Conservation (phyloP, 352 stramenopile species). For the Pelagophyceae sp. region DNA sequence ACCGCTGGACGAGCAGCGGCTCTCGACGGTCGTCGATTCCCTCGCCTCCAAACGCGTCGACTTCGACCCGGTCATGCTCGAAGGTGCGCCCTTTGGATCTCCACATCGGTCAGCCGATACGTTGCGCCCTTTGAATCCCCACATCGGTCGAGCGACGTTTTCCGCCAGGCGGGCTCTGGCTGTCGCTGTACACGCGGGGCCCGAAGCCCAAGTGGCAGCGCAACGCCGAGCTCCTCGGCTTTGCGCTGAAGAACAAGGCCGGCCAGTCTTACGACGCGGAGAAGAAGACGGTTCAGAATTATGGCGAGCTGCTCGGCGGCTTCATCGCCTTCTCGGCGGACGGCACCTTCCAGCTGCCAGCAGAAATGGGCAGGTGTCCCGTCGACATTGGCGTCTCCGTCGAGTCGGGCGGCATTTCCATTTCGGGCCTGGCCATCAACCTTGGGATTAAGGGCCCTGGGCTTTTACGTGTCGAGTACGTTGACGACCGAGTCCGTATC, state of each 20-base stretch:
- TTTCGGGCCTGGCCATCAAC: not conserved
- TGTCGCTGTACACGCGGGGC: not conserved
- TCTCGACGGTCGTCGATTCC: not conserved
- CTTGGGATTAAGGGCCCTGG: not conserved
- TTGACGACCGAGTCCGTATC: not conserved
- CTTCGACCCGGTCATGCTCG: not conserved
- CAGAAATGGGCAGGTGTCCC: not conserved
- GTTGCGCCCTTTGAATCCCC: no score
- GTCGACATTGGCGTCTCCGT: not conserved
- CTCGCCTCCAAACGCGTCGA: not conserved
- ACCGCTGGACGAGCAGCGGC: not conserved
- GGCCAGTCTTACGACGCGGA: constrained; percentile 1
- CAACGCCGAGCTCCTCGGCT: not conserved
- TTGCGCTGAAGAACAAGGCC: not conserved
- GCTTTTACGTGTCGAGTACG: not conserved
- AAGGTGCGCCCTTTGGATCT: no score
- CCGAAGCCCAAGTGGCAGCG: not conserved
- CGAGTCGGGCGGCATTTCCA: not conserved
- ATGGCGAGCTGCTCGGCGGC: constrained; percentile 10
- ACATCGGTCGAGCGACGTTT: no score
- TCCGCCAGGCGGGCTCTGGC: constrained; percentile 15
- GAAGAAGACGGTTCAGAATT: not conserved
- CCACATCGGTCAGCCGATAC: no score
- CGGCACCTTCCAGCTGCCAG: not conserved
- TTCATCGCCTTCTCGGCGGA: not conserved